Evolutionary conservation across 805 yeast species (phyloP).

Genomic region (Wickerhamomyces strasburgensis): DNA sequence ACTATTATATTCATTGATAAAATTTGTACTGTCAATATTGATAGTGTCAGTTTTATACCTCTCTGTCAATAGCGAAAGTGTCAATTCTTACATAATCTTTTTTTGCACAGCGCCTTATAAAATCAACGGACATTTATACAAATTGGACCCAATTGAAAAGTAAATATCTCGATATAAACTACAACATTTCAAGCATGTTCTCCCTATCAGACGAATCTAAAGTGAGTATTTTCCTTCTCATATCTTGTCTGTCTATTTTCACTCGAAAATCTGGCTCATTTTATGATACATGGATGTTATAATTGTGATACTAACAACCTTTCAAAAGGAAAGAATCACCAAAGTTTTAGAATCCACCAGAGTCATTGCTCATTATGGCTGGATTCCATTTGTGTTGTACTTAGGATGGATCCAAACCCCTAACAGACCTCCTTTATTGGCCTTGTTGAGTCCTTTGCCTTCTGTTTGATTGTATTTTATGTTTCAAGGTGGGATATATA

Average conservation of each 20-base stretch:
- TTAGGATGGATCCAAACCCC: conserved; percentile 81
- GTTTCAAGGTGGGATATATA: background rate
- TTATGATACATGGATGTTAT: too few relatives aligned
- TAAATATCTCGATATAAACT: background rate
- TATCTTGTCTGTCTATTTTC: background rate
- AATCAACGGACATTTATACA: too few relatives aligned
- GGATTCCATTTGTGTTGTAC: conserved; percentile 93
- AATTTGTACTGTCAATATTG: too few relatives aligned
- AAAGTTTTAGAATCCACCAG: conserved; percentile 79
- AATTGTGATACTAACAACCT: conserved; percentile 8
- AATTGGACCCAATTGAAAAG: too few relatives aligned
- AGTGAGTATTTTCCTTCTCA: conserved; percentile 17
- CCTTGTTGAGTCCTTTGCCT: conserved; percentile 75
- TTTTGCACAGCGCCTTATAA: too few relatives aligned
- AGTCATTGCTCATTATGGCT: conserved; percentile 90
- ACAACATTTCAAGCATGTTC: conserved; percentile 11
- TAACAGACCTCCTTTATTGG: conserved; percentile 77
- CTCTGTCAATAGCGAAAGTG: too few relatives aligned
- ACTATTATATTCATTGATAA: too few relatives aligned
- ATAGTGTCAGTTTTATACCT: too few relatives aligned
- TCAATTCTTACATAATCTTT: too few relatives aligned
- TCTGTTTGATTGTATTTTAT: conserved; percentile 42
- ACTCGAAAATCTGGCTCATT: background rate
- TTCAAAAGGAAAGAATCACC: conserved; percentile 74
- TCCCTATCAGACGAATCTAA: conserved; percentile 43